Evolutionary conservation across 805 yeast species (phyloP), one percentile per base, ranked within the genome.

Genomic region (Isabelozyma gotoi): DNA sequence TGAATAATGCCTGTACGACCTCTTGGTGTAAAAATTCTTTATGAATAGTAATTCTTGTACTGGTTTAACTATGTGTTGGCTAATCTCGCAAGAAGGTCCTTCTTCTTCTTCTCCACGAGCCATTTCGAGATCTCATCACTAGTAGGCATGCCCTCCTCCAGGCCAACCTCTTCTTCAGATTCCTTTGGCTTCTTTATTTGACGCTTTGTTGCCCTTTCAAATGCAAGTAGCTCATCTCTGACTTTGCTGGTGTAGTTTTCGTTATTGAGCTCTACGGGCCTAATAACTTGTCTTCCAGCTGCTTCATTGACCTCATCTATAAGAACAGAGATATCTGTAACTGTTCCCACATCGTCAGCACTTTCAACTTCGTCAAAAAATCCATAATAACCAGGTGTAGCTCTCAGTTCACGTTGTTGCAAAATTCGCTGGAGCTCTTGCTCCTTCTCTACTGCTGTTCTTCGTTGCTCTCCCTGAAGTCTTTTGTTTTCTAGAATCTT

Each of bases 51-150:
- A 12, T 34, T 16, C 21, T 34, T 8, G n/a, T 34, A 17, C 8
- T 4, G 7, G 7, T 7, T 34, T 14, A 12, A 7, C 15, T 14
- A 34, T 17, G 7, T 17, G 21, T 62, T 59, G 33, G 57, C 67
- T 62, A 62, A 55, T 68, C 53, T 64, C 7, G 55, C 53, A 20
- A 76, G 54, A 15, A 82, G 57, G 46, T 74, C 73, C 41, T 66
- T 52, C 47, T 71, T 76, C 47, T 73, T 69, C 45, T 59, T 59
- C 12, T 72, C 68, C 16, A 82, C 77, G 14, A 82, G 48, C 68
- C 77, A 69, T 12, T 50, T 40, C 38, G 74, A 76, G 39, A 81
- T 71, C 2, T 77, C 75, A 33, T 60, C 58, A 8, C 61, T 52
- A 0, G 67, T 48, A 0, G 80, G 77, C 7, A 57, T 38, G 11